Conservation (phyloP, 495 filamentous ascomycete genomes). For the Trypethelium eluteriae region DNA sequence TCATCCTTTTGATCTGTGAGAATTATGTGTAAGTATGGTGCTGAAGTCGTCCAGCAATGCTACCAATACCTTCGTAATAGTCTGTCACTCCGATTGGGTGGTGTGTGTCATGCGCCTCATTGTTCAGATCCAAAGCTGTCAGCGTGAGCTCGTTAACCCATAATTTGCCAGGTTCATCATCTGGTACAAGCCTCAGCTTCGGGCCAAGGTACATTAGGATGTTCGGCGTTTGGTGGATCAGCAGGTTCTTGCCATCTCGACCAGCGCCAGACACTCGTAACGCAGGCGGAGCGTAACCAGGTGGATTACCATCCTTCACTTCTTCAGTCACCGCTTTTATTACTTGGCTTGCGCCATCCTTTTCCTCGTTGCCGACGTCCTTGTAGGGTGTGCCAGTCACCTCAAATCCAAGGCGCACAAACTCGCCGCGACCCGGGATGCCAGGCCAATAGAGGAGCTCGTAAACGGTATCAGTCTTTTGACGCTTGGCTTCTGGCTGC, state of each 20-base stretch:
- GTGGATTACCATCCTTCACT: constrained; percentile 45
- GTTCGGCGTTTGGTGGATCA: constrained; percentile 57
- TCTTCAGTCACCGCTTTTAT: constrained; percentile 19
- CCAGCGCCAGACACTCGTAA: constrained; percentile 47
- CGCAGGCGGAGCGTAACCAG: constrained; percentile 53
- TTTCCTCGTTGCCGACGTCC: constrained; percentile 43
- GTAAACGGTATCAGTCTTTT: constrained; percentile 30
- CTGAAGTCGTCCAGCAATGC: not conserved
- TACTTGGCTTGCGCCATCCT: constrained; percentile 30
- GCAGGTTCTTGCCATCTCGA: constrained; percentile 35
- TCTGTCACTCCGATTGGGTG: constrained; percentile 50
- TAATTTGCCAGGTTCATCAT: constrained; percentile 41
- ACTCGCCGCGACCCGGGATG: constrained; percentile 59
- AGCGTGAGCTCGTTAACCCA: constrained; percentile 50
- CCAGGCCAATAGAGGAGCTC: constrained; percentile 58
- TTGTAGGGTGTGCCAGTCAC: constrained; percentile 51
- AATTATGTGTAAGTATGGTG: not conserved
- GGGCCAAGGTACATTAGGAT: constrained; percentile 56
- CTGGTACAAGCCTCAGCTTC: constrained; percentile 45
- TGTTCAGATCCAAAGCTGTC: constrained; percentile 59
- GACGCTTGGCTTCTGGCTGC: constrained; percentile 20
- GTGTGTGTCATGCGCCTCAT: constrained; percentile 61
- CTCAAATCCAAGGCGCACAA: constrained; percentile 58
- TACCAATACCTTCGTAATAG: constrained; percentile 48
- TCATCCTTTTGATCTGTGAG: constrained; percentile 53